Conservation (phyloP, 768 basidiomycete genomes). For the Mycena albidolilacea region DNA sequence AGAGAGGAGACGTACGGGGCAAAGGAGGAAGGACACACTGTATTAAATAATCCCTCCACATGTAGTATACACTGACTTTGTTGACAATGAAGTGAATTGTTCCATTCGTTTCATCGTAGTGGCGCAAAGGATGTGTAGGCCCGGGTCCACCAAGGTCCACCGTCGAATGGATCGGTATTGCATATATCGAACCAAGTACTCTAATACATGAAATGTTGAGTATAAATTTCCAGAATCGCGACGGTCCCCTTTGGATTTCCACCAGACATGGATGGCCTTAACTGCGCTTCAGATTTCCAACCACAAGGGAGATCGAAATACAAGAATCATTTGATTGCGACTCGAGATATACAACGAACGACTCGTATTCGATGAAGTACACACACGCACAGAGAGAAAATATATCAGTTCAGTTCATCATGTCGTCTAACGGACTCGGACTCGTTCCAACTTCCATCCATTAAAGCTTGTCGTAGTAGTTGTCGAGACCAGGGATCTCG, state of each 20-base stretch:
- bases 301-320: not conserved
- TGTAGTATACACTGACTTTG: not conserved
- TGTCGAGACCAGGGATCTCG: constrained; percentile 75
- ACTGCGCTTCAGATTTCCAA: too few species aligned
- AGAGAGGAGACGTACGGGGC: not conserved
- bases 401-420: not conserved
- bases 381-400: constrained; percentile 21
- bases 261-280: too few species aligned
- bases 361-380: constrained; percentile 34
- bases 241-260: too few species aligned
- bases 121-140: too few species aligned
- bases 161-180: too few species aligned
- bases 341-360: constrained; percentile 22
- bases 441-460: constrained; percentile 4
- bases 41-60: constrained; percentile 13
- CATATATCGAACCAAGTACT: too few species aligned
- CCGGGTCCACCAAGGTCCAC: too few species aligned
- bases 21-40: not conserved
- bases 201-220: too few species aligned
- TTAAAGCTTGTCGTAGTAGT: constrained; percentile 81
- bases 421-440: constrained; percentile 11
- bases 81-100: not conserved
- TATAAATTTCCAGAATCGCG: too few species aligned
- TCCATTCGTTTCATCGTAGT: not conserved
- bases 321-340: not conserved